Conservation (phyloP, 2,329 filamentous ascomycete species). For the Magnaporthiopsis poae region DNA sequence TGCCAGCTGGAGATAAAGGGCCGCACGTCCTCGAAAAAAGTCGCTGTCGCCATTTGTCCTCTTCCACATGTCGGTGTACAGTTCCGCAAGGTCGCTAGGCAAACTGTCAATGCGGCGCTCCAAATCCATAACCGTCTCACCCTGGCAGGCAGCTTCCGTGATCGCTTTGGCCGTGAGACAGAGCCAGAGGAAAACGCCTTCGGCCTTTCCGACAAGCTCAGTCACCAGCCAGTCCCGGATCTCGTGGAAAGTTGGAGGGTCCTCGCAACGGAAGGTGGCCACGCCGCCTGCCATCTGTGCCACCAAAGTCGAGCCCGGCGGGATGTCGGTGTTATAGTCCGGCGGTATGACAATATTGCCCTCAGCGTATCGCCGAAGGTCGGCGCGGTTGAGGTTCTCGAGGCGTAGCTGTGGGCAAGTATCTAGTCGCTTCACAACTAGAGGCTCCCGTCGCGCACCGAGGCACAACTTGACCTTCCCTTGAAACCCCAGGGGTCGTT, state of each 20-base stretch:
- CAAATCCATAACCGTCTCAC: neutral
- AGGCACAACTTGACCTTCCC: constrained; percentile 1
- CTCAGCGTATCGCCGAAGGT: neutral
- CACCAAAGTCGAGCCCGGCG: too few species aligned
- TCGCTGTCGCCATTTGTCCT: neutral
- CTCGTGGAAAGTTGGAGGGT: neutral
- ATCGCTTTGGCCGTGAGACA: neutral
- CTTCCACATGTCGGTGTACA: constrained; percentile 3
- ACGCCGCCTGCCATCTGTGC: too few species aligned
- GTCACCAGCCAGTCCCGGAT: neutral
- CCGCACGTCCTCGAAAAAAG: neutral
- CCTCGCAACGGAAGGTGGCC: neutral
- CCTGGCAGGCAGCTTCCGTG: neutral
- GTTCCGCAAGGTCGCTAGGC: neutral
- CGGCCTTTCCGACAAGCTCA: neutral
- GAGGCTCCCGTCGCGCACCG: neutral
- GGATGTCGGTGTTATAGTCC: neutral
- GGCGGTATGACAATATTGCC: neutral
- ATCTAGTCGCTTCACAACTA: neutral
- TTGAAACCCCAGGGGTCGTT: too few species aligned
- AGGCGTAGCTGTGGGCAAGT: neutral
- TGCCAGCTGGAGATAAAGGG: neutral
- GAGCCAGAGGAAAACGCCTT: constrained; percentile 2
- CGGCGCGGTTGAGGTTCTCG: neutral
- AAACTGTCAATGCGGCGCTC: neutral